Conservation (phyloP, 208 protist genomes). For the Trypanosoma congolense region DNA sequence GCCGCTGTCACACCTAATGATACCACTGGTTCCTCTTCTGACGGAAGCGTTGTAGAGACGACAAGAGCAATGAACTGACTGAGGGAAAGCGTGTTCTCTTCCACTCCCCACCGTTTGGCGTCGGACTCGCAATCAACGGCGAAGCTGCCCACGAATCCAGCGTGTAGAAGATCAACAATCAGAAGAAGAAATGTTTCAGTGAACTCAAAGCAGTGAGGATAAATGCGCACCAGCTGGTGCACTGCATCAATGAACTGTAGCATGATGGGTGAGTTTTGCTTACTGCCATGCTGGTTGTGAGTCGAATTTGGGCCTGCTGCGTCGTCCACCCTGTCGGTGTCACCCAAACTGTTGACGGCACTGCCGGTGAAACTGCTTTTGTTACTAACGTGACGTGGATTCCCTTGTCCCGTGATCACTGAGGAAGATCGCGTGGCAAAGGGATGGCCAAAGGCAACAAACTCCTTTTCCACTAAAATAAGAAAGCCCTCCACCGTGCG, state of each 20-base stretch:
- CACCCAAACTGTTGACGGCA: background rate
- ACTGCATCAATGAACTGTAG: slow-evolving; percentile 91
- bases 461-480: slow-evolving; percentile 93
- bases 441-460: slow-evolving; percentile 91
- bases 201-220: slow-evolving; percentile 84
- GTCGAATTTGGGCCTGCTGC: no score
- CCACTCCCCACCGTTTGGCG: slow-evolving; percentile 23
- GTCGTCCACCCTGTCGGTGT: background rate
- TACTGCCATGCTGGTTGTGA: background rate
- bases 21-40: background rate
- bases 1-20: background rate
- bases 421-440: slow-evolving; percentile 48
- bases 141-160: slow-evolving; percentile 48
- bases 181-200: slow-evolving; percentile 60
- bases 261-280: slow-evolving; percentile 68
- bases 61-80: slow-evolving; percentile 54
- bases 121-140: slow-evolving; percentile 45
- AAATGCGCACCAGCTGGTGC: slow-evolving; percentile 73
- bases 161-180: slow-evolving; percentile 28
- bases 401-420: slow-evolving; percentile 1
- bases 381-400: background rate
- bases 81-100: slow-evolving; percentile 35
- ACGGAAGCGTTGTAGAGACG: slow-evolving; percentile 28
- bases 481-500: slow-evolving; percentile 74
- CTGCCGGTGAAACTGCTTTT: background rate